Evolutionary conservation across 2,329 filamentous ascomycete genomes (phyloP).

Genomic region (Nannizziopsis barbatae): DNA sequence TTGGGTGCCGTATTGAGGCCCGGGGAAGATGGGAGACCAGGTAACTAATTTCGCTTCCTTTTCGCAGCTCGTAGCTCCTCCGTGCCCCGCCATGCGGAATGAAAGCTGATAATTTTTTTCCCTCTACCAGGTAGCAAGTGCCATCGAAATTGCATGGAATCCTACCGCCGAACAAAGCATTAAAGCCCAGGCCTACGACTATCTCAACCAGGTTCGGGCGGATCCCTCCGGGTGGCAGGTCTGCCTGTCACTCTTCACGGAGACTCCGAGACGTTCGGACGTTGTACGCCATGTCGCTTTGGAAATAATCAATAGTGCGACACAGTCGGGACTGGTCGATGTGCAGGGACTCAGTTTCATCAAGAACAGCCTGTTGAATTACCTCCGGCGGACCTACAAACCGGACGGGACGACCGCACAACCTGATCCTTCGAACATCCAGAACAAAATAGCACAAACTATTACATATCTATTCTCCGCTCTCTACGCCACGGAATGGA

Average conservation of each 20-base stretch:
- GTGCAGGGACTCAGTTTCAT: constrained; percentile 60
- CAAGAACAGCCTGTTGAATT: constrained; percentile 69
- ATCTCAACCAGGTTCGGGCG: constrained; percentile 59
- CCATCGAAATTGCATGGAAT: constrained; percentile 87
- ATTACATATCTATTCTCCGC: constrained; percentile 86
- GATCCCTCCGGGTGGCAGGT: constrained; percentile 84
- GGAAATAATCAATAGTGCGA: constrained; percentile 85
- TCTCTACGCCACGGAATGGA: constrained; percentile 77
- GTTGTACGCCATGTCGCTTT: constrained; percentile 80
- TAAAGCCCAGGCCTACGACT: constrained; percentile 60
- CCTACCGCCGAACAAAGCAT: constrained; percentile 62
- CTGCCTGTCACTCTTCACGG: constrained; percentile 74
- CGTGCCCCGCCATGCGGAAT: constrained; percentile 9
- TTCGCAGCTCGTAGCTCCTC: neutral
- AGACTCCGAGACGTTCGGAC: constrained; percentile 63
- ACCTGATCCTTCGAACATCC: constrained; percentile 63
- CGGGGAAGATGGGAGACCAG: constrained; percentile 37
- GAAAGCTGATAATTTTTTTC: constrained; percentile 17
- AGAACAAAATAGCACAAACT: constrained; percentile 96
- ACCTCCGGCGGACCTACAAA: constrained; percentile 66
- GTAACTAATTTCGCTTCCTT: constrained; percentile 19
- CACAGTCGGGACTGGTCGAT: constrained; percentile 69
- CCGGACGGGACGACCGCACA: constrained; percentile 38
- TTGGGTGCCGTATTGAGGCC: constrained; percentile 21
- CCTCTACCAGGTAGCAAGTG: constrained; percentile 65